Base-by-base conservation (phyloP, 1,284 basidiomycete species). In the Microbotryum violaceum region DNA sequence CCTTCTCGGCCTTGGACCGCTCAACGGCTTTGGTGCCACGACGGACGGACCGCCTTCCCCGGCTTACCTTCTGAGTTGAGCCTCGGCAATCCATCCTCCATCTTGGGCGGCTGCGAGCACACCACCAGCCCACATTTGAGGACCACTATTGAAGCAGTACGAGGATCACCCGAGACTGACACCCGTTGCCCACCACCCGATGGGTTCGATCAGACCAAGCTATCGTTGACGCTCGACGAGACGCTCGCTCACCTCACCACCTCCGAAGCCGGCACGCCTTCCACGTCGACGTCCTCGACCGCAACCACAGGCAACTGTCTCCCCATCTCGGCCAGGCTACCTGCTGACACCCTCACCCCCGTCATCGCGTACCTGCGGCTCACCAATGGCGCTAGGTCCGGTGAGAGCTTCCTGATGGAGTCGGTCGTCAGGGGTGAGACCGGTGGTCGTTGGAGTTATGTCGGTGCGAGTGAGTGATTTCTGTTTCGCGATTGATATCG, bases 281-380 rank as follows among this genome's bases (percentile, higher is more conserved):
- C 62, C 7, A 56, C 62, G 12, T 51, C 58, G 8, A 47, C 61
- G 2, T 42, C 63, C 0, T 6, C 56, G 42, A 21, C 52, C 14
- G 25, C 44, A 0, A 56, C 56, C 9, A 25, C 57, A 18, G 91
- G 92, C 73, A 94, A 94, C 74, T 91, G 88, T 72, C 83, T 98
- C 48, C 94, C 94, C 20, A 83, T 98, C 68, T 98, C 86, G 77
- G 82, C 93, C 61, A 87, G 93, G 70, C 81, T 98, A 9, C 91
- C 96, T 27, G 92, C 92, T 60, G 96, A 99, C 75, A 84, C 97
- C 62, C 82, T 98, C 64, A 99, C 96, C 16, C 96, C 96, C 75
- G 94, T 94, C 72, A 89, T 92, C 75, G 93, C 96, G 18, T 98
- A 97, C 76, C 83, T 98, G 56, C 86, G 91, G 62, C 83, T 98